Base-by-base conservation (phyloP, 2,329 filamentous ascomycete species). In the Cadophora luteo-olivacea region DNA sequence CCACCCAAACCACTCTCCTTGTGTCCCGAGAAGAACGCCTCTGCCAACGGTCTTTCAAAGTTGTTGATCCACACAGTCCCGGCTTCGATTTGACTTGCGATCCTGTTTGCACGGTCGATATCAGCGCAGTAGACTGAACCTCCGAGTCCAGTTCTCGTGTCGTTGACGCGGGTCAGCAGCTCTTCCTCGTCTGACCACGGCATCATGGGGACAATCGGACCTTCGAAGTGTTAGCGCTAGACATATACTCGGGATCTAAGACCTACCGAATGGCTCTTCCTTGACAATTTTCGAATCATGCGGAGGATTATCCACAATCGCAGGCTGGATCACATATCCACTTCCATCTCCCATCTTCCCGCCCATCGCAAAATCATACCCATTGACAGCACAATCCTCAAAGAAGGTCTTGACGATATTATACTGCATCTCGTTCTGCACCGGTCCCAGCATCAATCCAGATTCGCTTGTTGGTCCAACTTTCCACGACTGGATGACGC, bases 391-490 rank as follows among this genome's bases (percentile, higher is more conserved):
- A 69, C 84, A 86, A 64, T 89, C 85, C 12, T 82, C 81, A 61
- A 90, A 82, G 69, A 89, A 84, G 14, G 80, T 77, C 74, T 84
- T 85, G 32, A 88, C 86, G 32, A 84, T 84, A 57, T 89, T 85
- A 75, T 84, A 91, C 77, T 92, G 90, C 84, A 87, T 85, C 72
- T 83, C 79, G 78, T 91, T 92, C 68, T 89, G 87, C 2, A 91
- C 79, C 0, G 90, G 90, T 0, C 87, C 86, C 80, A 62, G 78
- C 81, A 64, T 84, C 76, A 51, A 77, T 68, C 74, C 81, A 80
- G 54, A 81, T 74, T 74, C 72, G 38, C 63, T 62, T 57, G 82
- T 81, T 6, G 63, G 66, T 11, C 72, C 74, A 38, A 83, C 82
- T 60, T 84, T 82, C 70, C 69, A 73, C 24, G 58, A 68, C 64